Evolutionary conservation across 1,139 yeast species (phyloP), one percentile per base, ranked within the genome.

Genomic region (Scheffersomyces segobiensis): DNA sequence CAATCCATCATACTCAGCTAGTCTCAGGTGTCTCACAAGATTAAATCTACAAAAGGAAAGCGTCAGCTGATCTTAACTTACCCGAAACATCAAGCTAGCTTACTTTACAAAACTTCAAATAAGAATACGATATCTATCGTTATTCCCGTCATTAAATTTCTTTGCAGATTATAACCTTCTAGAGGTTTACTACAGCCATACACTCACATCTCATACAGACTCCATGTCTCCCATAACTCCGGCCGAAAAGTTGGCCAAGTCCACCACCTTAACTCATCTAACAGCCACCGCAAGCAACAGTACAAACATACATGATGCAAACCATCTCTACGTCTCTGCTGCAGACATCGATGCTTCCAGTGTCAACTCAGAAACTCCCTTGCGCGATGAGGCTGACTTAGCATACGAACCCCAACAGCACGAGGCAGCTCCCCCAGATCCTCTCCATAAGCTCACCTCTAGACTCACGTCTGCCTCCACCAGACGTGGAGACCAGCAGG

Each of bases 321-420:
- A 49, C 39, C 48, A 55, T 19, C 49, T 55, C n/a, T 50, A 55
- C 5, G 56, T 54, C 1, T 52, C 53, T 8, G 49, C 52, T 7
- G n/a, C 53, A 8, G 57, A 50, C 12, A 55, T 52, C 17, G 64
- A 62, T 50, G 55, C 54, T 14, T 39, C 53, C 53, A 62, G 64
- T 49, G 66, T 62, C 53, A 62, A 60, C 58, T 63, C 66, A 1
- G 61, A 58, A 51, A 65, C 67, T 5, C 66, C 66, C 3, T 57
- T 63, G 47, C 56, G 58, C 21, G 61, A 53, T 5, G 55, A 52
- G n/a, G 18, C 18, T 8, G 32, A 39, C 47, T n/a, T 20, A 3
- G 19, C 12, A 26, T n/a, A 21, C 49, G 42, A 54, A 49, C 46
- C 55, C 52, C 55, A 17, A 49, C 17, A 10, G 17, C 42, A 32